These are phyloP conservation scores for Juglanconis sp. DNA, from an alignment of 2,329 filamentous ascomycete genomes.

Conservation along the genomic window DNA sequence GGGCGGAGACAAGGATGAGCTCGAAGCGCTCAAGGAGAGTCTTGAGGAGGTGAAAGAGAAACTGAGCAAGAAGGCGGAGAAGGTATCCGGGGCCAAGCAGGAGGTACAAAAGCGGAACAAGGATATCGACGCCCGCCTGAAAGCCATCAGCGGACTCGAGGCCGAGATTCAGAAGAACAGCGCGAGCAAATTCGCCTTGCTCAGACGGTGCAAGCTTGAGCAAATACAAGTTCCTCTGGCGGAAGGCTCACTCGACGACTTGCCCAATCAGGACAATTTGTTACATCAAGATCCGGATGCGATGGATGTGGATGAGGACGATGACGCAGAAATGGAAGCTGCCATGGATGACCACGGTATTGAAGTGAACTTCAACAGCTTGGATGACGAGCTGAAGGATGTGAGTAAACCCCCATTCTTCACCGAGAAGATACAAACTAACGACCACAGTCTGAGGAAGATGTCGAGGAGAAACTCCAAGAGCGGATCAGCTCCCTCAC, in stretches of 20 bases:
- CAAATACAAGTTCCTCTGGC: constrained; percentile 82
- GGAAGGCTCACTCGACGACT: constrained; percentile 73
- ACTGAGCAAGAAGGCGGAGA: constrained; percentile 67
- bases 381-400: constrained; percentile 79
- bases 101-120: constrained; percentile 83
- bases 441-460: constrained; percentile 58
- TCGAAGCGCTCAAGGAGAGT: constrained; percentile 71
- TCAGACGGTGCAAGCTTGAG: constrained; percentile 89
- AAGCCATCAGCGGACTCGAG: constrained; percentile 75
- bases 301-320: constrained; percentile 85
- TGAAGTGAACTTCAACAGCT: constrained; percentile 75
- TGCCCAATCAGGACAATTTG: constrained; percentile 83
- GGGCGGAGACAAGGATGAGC: constrained; percentile 68
- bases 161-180: constrained; percentile 82
- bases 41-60: constrained; percentile 67
- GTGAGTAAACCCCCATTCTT: constrained; percentile 43
- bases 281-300: constrained; percentile 76
- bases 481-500: constrained; percentile 74
- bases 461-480: constrained; percentile 70
- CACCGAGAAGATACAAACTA: constrained; percentile 22
- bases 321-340: constrained; percentile 57
- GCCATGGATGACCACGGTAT: constrained; percentile 88
- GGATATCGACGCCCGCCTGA: constrained; percentile 71
- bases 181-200: constrained; percentile 75
- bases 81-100: constrained; percentile 72